Evolutionary conservation across 768 basidiomycete genomes (phyloP).

Genomic region (Leccinum longicurvipes): DNA sequence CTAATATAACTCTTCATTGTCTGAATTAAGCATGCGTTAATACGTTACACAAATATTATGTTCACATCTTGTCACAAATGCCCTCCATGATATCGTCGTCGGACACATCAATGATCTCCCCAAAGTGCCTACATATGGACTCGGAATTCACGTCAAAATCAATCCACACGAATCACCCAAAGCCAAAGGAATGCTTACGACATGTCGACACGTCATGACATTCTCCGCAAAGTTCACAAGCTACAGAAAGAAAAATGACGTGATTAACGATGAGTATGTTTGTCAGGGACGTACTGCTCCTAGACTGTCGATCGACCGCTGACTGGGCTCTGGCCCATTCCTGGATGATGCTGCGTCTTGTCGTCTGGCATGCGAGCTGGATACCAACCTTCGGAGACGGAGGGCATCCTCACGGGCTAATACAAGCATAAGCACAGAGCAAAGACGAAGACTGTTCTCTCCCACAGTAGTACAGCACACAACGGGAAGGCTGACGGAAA

Average conservation of each 20-base stretch:
- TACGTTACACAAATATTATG: too few species aligned
- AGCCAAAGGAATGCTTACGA: constrained; percentile 44
- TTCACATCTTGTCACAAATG: constrained; percentile 79
- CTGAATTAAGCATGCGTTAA: too few species aligned
- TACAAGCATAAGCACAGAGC: background rate
- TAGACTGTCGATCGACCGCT: constrained; percentile 63
- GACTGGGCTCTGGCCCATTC: constrained; percentile 62
- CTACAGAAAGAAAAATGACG: constrained; percentile 22
- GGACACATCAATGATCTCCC: constrained; percentile 55
- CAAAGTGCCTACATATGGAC: constrained; percentile 80
- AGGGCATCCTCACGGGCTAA: constrained; percentile 74
- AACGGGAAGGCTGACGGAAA: constrained; percentile 63
- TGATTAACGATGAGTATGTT: constrained; percentile 18
- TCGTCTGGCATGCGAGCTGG: constrained; percentile 44
- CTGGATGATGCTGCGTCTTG: constrained; percentile 37
- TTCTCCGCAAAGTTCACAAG: constrained; percentile 58
- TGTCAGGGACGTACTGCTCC: constrained; percentile 42
- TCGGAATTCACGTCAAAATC: constrained; percentile 23
- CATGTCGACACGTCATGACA: constrained; percentile 59
- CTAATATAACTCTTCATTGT: too few species aligned
- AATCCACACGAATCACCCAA: background rate
- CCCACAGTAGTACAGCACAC: constrained; percentile 80
- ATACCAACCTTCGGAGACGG: constrained; percentile 51
- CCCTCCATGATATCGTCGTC: constrained; percentile 42
- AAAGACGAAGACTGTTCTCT: background rate